phyloP scores from a whole-genome alignment of 2,329 filamentous ascomycete genomes.

The Ceratocystis diversiconidia region DNA sequence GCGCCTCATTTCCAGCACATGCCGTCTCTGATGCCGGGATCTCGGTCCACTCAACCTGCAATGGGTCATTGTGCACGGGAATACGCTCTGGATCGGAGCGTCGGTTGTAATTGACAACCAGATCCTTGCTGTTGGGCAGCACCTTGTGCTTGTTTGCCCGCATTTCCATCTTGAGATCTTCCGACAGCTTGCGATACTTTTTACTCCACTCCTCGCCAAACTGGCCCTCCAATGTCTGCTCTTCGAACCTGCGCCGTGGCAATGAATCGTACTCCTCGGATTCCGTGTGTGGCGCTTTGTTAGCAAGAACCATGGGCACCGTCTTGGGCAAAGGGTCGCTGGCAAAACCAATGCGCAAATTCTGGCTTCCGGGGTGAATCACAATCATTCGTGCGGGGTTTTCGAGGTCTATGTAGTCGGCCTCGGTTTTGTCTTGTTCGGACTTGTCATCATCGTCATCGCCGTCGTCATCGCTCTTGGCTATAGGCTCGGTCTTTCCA shows the following conservation, averaged over 20 bases:
- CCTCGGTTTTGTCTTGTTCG: slow-evolving; percentile 37
- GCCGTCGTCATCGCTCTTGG: slow-evolving; percentile 23
- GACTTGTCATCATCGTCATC: slow-evolving; percentile 32
- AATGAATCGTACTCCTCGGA: slow-evolving; percentile 69
- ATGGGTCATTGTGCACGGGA: slow-evolving; percentile 82
- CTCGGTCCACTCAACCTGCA: slow-evolving; percentile 88
- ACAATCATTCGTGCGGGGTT: slow-evolving; percentile 85
- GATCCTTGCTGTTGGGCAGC: slow-evolving; percentile 90
- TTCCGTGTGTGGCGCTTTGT: slow-evolving; percentile 63
- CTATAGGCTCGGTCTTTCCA: slow-evolving; percentile 24
- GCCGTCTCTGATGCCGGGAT: slow-evolving; percentile 27
- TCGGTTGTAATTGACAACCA: slow-evolving; percentile 88
- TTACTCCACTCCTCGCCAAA: slow-evolving; percentile 72
- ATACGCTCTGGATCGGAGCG: slow-evolving; percentile 74
- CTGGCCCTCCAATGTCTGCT: slow-evolving; percentile 54
- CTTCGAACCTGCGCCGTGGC: slow-evolving; percentile 54
- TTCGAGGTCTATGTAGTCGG: slow-evolving; percentile 42
- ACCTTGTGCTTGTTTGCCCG: slow-evolving; percentile 87
- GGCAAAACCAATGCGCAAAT: slow-evolving; percentile 85
- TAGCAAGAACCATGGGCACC: slow-evolving; percentile 82
- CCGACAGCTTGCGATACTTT: slow-evolving; percentile 67
- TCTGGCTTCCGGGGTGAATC: slow-evolving; percentile 90
- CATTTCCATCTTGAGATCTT: slow-evolving; percentile 81
- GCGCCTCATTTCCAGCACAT: slow-evolving; percentile 51
- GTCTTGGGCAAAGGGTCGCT: slow-evolving; percentile 91